Evolutionary conservation across 1,139 yeast species (phyloP).

Genomic region (Blastobotrys buckinghamii): DNA sequence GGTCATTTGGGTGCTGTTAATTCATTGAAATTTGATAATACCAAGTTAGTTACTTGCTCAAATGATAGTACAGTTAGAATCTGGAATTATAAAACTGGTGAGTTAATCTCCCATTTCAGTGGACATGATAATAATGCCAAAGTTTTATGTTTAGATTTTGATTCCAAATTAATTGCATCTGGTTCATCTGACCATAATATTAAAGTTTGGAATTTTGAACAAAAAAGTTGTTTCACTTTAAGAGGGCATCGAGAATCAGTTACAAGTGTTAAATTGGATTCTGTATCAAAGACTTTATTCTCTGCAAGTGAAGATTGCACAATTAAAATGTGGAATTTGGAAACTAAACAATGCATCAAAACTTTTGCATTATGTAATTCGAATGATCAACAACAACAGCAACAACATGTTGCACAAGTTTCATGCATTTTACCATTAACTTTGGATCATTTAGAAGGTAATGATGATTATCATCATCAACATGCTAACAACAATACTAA

Average conservation of each 20-base stretch:
- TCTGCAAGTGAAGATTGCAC: conserved; percentile 91
- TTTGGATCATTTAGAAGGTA: conserved; percentile 40
- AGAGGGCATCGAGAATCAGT: conserved; percentile 95
- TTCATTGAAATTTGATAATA: conserved; percentile 77
- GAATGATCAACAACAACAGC: conserved; percentile 26
- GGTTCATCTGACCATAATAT: conserved; percentile 92
- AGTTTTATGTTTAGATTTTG: conserved; percentile 75
- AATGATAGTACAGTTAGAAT: conserved; percentile 87
- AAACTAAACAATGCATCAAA: conserved; percentile 68
- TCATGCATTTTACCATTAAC: conserved; percentile 84
- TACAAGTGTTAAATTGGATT: conserved; percentile 80
- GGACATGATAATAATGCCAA: conserved; percentile 72
- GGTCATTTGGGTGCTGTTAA: conserved; percentile 88
- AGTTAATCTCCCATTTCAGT: conserved; percentile 85
- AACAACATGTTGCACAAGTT: conserved; percentile 59
- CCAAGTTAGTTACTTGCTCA: conserved; percentile 87
- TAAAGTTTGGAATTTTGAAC: conserved; percentile 94
- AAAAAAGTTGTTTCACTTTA: conserved; percentile 84
- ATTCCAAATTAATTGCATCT: conserved; percentile 76
- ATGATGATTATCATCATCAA: conserved; percentile 26
- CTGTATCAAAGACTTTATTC: conserved; percentile 69
- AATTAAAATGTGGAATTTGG: conserved; percentile 90
- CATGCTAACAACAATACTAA: conserved; percentile 9
- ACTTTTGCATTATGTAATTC: conserved; percentile 54
- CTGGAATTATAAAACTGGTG: conserved; percentile 94